Conservation (phyloP, 345 rosid genomes). For the Limnanthes douglasii region DNA sequence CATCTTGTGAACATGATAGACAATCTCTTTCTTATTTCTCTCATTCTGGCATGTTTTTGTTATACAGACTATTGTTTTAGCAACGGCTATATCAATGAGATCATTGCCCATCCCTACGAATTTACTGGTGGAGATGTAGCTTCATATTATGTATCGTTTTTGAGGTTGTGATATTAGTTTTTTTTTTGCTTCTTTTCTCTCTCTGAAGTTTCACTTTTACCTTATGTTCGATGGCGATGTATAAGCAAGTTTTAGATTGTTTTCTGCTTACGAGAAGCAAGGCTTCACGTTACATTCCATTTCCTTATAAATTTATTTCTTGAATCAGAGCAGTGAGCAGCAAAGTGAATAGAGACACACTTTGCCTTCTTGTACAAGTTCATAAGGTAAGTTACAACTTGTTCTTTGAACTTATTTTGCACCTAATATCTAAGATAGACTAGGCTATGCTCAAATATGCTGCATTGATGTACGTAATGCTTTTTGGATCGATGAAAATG, state of each 20-base stretch:
- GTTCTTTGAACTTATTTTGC: neutral
- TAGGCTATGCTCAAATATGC: no score
- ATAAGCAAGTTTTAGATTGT: neutral
- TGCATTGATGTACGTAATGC: no score
- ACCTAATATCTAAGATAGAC: no score
- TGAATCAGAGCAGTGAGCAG: slow-evolving; percentile 49
- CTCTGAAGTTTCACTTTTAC: neutral
- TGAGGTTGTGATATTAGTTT: slow-evolving; percentile 21
- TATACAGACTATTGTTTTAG: slow-evolving; percentile 53
- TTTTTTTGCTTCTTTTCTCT: slow-evolving; percentile 1
- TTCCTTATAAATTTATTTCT: no score
- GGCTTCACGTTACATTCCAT: no score
- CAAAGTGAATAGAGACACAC: slow-evolving; percentile 41
- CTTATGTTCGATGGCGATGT: no score
- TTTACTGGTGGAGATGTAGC: slow-evolving; percentile 48
- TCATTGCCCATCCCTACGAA: slow-evolving; percentile 29
- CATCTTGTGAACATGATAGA: no score
- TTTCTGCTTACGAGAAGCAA: no score
- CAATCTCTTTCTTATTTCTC: slow-evolving; percentile 1
- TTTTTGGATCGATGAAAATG: neutral
- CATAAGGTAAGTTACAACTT: slow-evolving; percentile 28
- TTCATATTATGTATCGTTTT: slow-evolving; percentile 40
- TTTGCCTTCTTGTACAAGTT: slow-evolving; percentile 56
- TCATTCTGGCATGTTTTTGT: neutral
- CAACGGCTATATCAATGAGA: slow-evolving; percentile 48